Evolutionary conservation across 2,329 filamentous ascomycete species (phyloP), one percentile per base, ranked within the genome.

Genomic region (Sclerotinia nivalis): DNA sequence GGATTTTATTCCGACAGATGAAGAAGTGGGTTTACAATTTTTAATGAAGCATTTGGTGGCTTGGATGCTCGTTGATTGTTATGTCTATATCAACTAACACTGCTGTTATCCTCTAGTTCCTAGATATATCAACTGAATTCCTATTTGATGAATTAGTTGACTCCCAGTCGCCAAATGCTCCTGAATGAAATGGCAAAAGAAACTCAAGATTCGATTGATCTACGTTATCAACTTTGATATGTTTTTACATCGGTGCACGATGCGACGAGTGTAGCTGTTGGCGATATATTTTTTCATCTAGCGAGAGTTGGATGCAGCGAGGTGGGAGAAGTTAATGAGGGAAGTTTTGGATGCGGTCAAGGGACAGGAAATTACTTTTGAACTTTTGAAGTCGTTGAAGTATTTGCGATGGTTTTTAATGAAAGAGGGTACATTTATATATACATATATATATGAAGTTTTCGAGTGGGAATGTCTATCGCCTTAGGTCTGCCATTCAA

Each of bases 101-200:
- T 4, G 12, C 2, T 43, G 40, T 31, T 20, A 4, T 31, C 13
- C 4, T 25, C 34, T 6, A 68, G 56, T 52, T 34, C 31, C 20
- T 62, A 4, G 56, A 54, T 8, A 43, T 61, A 10, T 54, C 47
- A 2, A 62, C n/a, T 12, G 66, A 55, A 22, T 45, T 62, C 34
- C 6, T 62, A 0, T 68, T 62, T 25, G 45, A 34, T 8, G 47
- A 61, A 45, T 62, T 9, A 6, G 43, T 68, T 15, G 45, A 62
- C 2, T 45, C 25, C 6, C 56, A 49, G 15, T 34, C 13, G 1
- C 10, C 25, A 18, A n/a, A 65, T n/a, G 9, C 43, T 2, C 45
- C 52, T 9, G n/a, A 55, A 70, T 5, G 49, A 68, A 43, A 68
- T 70, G 50, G 49, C 58, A 18, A 65, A 69, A n/a, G 28, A 70